These are phyloP conservation scores for Rosa multiflora DNA, from an alignment of 306 rosid species.

Conservation along the genomic window DNA sequence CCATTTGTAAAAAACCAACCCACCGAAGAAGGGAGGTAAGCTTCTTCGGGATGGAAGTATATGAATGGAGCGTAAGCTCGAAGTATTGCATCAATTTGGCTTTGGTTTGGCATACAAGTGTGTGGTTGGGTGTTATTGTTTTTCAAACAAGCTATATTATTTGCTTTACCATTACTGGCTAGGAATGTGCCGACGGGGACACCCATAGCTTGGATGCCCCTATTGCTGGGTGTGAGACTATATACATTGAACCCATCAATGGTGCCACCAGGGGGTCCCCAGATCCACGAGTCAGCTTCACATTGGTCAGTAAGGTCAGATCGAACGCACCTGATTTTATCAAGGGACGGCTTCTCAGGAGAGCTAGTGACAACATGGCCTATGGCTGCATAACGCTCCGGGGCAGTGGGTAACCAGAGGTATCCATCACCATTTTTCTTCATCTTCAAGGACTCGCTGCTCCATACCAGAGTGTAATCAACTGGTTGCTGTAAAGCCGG, in stretches of 20 bases:
- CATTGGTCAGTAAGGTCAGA: constrained; percentile 60
- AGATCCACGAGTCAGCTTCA: constrained; percentile 49
- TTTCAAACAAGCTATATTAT: constrained; percentile 54
- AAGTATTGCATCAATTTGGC: constrained; percentile 47
- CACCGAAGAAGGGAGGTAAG: constrained; percentile 56
- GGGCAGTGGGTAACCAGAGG: constrained; percentile 68
- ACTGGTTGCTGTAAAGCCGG: constrained; percentile 42
- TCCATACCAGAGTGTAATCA: constrained; percentile 66
- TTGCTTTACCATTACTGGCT: constrained; percentile 33
- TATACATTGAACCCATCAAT: constrained; percentile 42
- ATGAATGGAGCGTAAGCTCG: constrained; percentile 55
- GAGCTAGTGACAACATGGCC: constrained; percentile 62
- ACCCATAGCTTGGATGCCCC: constrained; percentile 47
- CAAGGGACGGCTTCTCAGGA: constrained; percentile 52
- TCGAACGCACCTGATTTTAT: constrained; percentile 56
- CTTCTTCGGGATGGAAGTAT: constrained; percentile 65
- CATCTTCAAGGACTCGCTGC: constrained; percentile 37
- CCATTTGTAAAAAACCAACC: constrained; percentile 70
- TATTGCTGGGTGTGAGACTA: constrained; percentile 49
- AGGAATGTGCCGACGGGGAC: constrained; percentile 60
- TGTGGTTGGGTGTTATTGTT: constrained; percentile 32
- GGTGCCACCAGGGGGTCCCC: constrained; percentile 43
- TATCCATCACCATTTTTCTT: constrained; percentile 49
- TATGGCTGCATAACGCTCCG: constrained; percentile 62
- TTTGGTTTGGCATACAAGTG: constrained; percentile 50